Conservation (phyloP, 78 protist species). For the Chrysochromulina tobinii region DNA sequence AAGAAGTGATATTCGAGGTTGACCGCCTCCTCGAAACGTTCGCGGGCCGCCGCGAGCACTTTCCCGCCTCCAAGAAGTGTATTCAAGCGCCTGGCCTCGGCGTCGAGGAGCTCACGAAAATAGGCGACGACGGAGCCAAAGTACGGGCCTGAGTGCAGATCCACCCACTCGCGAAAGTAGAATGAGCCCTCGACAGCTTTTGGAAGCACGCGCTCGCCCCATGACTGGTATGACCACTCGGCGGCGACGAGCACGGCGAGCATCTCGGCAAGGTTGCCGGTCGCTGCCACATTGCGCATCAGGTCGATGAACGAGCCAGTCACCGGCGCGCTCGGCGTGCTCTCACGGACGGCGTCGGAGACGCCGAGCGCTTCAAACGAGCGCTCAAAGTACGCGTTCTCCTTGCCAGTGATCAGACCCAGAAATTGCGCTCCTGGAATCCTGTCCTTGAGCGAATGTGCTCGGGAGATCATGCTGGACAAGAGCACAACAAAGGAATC, state of each 20-base stretch:
- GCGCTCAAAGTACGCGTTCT: slow-evolving; percentile 39
- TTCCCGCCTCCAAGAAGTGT: no score
- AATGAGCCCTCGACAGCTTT: neutral
- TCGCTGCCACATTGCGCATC: neutral
- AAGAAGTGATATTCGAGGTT: no score
- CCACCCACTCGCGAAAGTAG: slow-evolving; percentile 2
- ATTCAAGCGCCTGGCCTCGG: neutral
- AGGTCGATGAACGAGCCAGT: neutral
- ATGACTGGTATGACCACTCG: slow-evolving; percentile 25
- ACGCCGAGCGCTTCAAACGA: slow-evolving; percentile 20
- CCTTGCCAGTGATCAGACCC: slow-evolving; percentile 19
- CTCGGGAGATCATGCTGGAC: neutral
- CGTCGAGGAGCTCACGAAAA: slow-evolving; percentile 30
- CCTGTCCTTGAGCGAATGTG: slow-evolving; percentile 13
- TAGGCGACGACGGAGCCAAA: slow-evolving; percentile 17
- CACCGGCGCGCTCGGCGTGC: neutral
- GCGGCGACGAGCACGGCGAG: slow-evolving; percentile 19
- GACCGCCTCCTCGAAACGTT: no score
- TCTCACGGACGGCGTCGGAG: neutral
- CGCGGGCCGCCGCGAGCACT: no score
- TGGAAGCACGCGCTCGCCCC: slow-evolving; percentile 31
- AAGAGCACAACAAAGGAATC: slow-evolving; percentile 9
- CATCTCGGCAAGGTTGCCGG: neutral
- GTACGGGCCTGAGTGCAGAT: slow-evolving; percentile 7
- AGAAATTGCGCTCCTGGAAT: slow-evolving; percentile 32